Evolutionary conservation across 1,284 basidiomycete species (phyloP), one percentile per base, ranked within the genome.

Genomic region (Anthracocystis walkeri): DNA sequence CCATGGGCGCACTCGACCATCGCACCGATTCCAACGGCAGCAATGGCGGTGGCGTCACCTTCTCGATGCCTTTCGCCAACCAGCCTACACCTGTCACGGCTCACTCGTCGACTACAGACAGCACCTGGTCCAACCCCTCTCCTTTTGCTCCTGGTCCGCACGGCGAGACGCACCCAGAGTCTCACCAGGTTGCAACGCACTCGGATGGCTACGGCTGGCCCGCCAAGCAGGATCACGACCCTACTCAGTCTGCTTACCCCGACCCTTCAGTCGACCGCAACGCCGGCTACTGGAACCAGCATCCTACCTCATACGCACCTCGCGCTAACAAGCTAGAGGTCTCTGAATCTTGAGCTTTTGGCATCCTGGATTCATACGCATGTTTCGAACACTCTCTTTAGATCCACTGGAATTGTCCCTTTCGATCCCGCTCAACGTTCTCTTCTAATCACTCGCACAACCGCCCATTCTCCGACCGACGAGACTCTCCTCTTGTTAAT

Each of bases 151-250:
- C 68, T 20, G 74, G 74, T 10, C 74, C 68, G 10, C 74, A 76
- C 50, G 74, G 68, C 40, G 68, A 76, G 52, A 53, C 54, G 18
- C 68, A 67, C 29, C 54, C 74, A 1, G 56, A 57, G 29, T 58
- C 65, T 21, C 68, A 75, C 20, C 49, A 66, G 35, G 68, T 66
- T 2, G 45, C 62, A 1, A 40, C 64, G 14, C 73, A 75, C 44
- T 29, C 59, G 31, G 74, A 71, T 40, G 64, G 64, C 49, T 76
- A 76, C 49, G 64, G 68, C 33, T 76, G 74, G 74, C 61, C 74
- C 20, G 52, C 54, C 41, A 76, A 76, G 65, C 74, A 76, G 86
- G 44, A 88, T 87, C 66, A 89, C 91, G n/a, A 85, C 83, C 63
- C 87, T 83, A 41, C 90, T 89, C 49, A 63, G 45, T 18, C 73